Base-by-base conservation (phyloP, 106 monocot species). In the Allium fistulosum region DNA sequence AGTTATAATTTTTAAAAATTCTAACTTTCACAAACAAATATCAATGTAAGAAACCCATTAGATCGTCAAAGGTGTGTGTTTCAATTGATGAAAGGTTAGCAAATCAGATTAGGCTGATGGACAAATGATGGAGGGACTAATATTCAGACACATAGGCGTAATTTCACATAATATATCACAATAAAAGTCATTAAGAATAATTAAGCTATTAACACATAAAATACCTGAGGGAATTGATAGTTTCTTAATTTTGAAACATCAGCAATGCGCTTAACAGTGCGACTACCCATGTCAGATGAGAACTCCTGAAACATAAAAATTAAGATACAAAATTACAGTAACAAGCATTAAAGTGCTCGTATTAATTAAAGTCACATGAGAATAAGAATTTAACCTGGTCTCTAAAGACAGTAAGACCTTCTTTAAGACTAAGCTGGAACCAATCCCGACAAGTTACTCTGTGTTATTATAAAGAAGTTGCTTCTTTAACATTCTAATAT, bases 371-470 rank as follows among this genome's bases (percentile, higher is more conserved):
- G 6, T 49, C 49, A 15, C 17, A 46, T 14, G 17, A 51, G 48
- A 22, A 49, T 51, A 8, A 10, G 6, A 28, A 26, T 52, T 67
- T 28, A 50, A 99, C 99, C 93, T 99, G 99, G 71, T 99, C 99
- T 59, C 99, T 83, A 67, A 99, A 99, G 15, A 99, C 99, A 52
- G 99, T 99, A 8, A 99, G 80, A n/a, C 99, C 99, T 83, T 99
- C 99, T 79, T 99, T 99, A 14, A 99, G 79, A 79, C 93, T 99
- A 10, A 99, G 83, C 77, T 99, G 99, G 72, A 99, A 99, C 99
- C 99, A 99, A 64, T 99, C 99, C 76, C 99, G 99, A 67, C 99
- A 99, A 63, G 99, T 99, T 22, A 99, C 99, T 76, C 99, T 99
- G 79, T 27, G 71, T 77, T 16, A 74, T n/a, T 67, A 61, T 16